Conservation (phyloP, 306 rosid genomes). For the Trichosanthes cucumerina region DNA sequence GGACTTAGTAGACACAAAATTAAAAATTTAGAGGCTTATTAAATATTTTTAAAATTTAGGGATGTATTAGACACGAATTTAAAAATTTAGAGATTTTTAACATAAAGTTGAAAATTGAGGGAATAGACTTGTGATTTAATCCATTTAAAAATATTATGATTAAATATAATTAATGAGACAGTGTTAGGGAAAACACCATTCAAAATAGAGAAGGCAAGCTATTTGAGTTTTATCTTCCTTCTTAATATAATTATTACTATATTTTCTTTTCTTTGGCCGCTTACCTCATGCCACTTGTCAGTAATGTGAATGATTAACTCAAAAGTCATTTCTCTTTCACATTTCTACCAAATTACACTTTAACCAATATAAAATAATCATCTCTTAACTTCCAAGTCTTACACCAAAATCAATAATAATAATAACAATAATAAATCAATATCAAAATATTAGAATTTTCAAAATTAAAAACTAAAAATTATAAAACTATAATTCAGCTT, state of each 20-base stretch:
- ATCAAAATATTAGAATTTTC: not conserved
- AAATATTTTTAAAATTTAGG: no score
- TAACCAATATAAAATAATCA: not conserved
- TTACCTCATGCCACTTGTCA: slow-evolving; percentile 1
- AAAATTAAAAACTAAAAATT: not conserved
- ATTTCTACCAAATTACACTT: not conserved
- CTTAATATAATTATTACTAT: not conserved
- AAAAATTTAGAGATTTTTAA: no score
- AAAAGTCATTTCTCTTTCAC: not conserved
- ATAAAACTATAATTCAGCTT: no score
- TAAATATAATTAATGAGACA: no score
- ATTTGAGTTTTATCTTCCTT: not conserved
- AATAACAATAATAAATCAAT: not conserved
- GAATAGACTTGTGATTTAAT: no score
- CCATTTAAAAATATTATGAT: no score
- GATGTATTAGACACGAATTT: no score
- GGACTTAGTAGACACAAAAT: no score
- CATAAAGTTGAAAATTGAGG: no score
- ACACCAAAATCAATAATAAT: not conserved
- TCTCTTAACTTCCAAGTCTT: not conserved
- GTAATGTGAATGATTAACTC: not conserved
- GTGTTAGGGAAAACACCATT: no score
- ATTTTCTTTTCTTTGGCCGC: not conserved
- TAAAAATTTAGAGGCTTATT: no score
- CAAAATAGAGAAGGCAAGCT: no score